Percentiles rank a stretch among this genome's conserved stretches.
Conservation (phyloP, 192 early-diverging fungal species). For the Umbelopsis vinacea region DNA sequence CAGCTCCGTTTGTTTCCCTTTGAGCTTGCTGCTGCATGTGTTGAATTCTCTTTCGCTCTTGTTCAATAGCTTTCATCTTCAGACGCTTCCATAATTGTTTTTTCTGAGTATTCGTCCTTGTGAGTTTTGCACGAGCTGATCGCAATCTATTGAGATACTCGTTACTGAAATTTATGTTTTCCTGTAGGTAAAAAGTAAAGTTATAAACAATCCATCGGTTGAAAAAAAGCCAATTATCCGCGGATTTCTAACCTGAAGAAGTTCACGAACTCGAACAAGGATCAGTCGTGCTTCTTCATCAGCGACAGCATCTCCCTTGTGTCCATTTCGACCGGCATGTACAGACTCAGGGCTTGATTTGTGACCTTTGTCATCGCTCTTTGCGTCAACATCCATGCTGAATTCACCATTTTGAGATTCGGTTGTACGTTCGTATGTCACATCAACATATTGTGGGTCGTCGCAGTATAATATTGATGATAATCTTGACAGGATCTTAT, state of each 20-base stretch:
- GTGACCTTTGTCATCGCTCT: slow-evolving; percentile 26
- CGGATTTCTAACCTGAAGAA: slow-evolving; percentile 32
- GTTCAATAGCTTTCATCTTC: slow-evolving; percentile 41
- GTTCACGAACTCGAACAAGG: slow-evolving; percentile 31
- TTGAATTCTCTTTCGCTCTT: slow-evolving; percentile 28
- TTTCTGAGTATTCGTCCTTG: slow-evolving; percentile 55
- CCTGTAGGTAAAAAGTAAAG: slow-evolving; percentile 42
- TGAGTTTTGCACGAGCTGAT: slow-evolving; percentile 54
- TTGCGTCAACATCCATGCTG: slow-evolving; percentile 1
- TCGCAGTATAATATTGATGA: slow-evolving; percentile 60
- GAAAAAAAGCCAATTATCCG: neutral
- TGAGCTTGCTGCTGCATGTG: slow-evolving; percentile 16
- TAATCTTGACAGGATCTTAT: slow-evolving; percentile 60
- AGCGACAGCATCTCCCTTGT: slow-evolving; percentile 27
- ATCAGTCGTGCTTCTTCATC: slow-evolving; percentile 32
- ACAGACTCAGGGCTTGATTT: slow-evolving; percentile 39
- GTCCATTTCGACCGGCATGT: slow-evolving; percentile 26
- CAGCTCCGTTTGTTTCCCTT: slow-evolving; percentile 10
- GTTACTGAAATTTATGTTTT: slow-evolving; percentile 62
- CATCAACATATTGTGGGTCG: slow-evolving; percentile 63
- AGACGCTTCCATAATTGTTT: slow-evolving; percentile 52
- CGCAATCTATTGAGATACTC: slow-evolving; percentile 60
- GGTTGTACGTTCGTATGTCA: slow-evolving; percentile 50
- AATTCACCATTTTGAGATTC: slow-evolving; percentile 20
- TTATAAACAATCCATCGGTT: neutral